Evolutionary conservation across 78 protist species (phyloP).

Genomic region (Dictyostelium firmibasis): DNA sequence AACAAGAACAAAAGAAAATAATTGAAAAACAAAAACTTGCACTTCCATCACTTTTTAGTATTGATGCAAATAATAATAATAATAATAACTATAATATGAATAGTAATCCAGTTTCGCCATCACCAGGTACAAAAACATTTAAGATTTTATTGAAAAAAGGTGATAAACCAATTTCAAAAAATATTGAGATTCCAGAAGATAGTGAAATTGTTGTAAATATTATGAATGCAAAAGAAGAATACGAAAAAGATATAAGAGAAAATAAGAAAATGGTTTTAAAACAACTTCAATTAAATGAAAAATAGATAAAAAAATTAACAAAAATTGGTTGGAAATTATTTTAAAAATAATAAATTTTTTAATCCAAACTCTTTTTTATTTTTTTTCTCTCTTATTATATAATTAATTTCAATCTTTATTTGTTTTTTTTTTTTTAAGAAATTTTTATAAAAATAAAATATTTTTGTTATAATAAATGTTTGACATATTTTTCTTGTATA

Average conservation of each 20-base stretch:
- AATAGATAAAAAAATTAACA: background rate
- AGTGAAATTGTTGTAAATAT: background rate
- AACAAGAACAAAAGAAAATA: background rate
- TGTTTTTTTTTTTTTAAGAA: too few relatives aligned
- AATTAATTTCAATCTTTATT: too few relatives aligned
- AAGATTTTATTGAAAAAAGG: slow-evolving; percentile 50
- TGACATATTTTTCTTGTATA: too few relatives aligned
- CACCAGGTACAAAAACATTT: slow-evolving; percentile 8
- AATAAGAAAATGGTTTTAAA: slow-evolving; percentile 25
- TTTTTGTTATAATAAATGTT: too few relatives aligned
- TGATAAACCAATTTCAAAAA: slow-evolving; percentile 27
- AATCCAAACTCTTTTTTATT: too few relatives aligned
- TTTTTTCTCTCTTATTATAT: too few relatives aligned
- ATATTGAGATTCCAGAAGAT: slow-evolving; percentile 48
- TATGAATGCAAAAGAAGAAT: slow-evolving; percentile 29
- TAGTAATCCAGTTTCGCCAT: background rate
- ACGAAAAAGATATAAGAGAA: slow-evolving; percentile 26
- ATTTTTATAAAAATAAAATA: too few relatives aligned
- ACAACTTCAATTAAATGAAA: background rate
- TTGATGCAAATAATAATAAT: background rate
- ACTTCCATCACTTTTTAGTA: slow-evolving; percentile 17
- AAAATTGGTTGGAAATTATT: too few relatives aligned
- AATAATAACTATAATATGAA: background rate
- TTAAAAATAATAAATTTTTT: too few relatives aligned
- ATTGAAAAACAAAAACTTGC: slow-evolving; percentile 18